phyloP scores from a whole-genome alignment of 805 yeast genomes.

The Yamadazyma laniorum region DNA sequence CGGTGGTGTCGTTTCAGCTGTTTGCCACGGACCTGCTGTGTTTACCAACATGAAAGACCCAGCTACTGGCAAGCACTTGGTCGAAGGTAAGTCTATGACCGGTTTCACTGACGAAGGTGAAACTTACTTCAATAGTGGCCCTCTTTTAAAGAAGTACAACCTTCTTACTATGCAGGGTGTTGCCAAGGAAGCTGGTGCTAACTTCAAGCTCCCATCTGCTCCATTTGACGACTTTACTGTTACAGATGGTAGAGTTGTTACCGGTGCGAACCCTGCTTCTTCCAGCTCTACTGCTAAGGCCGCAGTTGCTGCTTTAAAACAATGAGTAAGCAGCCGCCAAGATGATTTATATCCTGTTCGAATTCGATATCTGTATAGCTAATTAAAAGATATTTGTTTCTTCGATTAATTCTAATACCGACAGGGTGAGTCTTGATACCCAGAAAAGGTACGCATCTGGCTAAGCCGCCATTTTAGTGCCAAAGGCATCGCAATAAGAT shows the following conservation, averaged over 20 bases:
- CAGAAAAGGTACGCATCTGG: no score
- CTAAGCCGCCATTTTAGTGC: no score
- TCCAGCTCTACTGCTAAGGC: conserved; percentile 47
- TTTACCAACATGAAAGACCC: conserved; percentile 47
- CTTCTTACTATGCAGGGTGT: conserved; percentile 38
- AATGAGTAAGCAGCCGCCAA: no score
- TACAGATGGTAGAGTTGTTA: conserved; percentile 56
- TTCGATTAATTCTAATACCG: no score
- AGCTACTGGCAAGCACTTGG: conserved; percentile 41
- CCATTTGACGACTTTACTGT: conserved; percentile 53
- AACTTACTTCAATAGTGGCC: conserved; percentile 22
- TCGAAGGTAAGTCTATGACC: conserved; percentile 54
- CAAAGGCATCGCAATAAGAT: no score
- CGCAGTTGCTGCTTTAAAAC: conserved; percentile 2
- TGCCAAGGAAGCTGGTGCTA: conserved; percentile 41
- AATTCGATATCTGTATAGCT: no score
- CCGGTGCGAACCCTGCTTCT: conserved; percentile 67
- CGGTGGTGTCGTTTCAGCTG: conserved; percentile 61
- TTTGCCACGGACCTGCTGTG: conserved; percentile 67
- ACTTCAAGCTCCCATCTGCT: conserved; percentile 44
- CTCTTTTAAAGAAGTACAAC: conserved; percentile 20
- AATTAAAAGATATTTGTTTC: no score
- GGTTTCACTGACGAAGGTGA: conserved; percentile 64
- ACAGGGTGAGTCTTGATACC: no score
- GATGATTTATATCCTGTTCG: no score